Base-by-base conservation (phyloP, 1,284 basidiomycete genomes). In the Ceratobasidium papillatum region DNA sequence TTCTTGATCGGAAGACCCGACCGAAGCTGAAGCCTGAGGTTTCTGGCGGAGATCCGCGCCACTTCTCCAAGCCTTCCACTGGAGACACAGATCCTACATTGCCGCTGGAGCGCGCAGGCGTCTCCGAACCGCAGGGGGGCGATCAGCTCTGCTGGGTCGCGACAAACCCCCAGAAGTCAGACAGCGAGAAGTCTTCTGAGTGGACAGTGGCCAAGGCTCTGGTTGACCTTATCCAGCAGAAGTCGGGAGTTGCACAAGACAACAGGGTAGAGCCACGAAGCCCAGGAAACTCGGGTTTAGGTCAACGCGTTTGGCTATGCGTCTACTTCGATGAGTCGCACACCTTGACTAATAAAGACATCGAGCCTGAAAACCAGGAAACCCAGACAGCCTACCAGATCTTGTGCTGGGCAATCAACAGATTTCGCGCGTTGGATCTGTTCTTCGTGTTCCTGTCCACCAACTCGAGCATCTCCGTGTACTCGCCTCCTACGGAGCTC, bases 271-370 rank as follows among this genome's bases (percentile, higher is more conserved):
- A 32, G 9, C 14, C 7, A 19, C 54, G 30, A n/a, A 58, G 11
- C 58, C 19, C 36, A 4, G 17, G 34, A 19, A 38, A 38, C 17
- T n/a, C 25, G 5, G 41, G 41, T 7, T 19, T 17, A 11, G 9
- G 19, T 19, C n/a, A 27, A 22, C 34, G 17, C 19, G 34, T 34
- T 4, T 36, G 34, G 56, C 34, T 38, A 3, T 22, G n/a, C 34
- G 19, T 61, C 25, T 61, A 61, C 36, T 61, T 61, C n/a, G 58
- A 38, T 32, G 58, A 61, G 25, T 22, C 34, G 17, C 36, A 38
- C 11, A 7, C 32, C 34, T 19, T 61, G 1, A 41, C 34, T 12
- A 9, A 34, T 19, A 38, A 3, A n/a, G 17, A 19, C 2, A 11
- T n/a, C 17, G 17, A 7, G 36, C 19, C 34, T 7, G 17, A 38